These are phyloP conservation scores for Aspergillus sp. DNA, from an alignment of 2,329 filamentous ascomycete species.

Conservation along the genomic window DNA sequence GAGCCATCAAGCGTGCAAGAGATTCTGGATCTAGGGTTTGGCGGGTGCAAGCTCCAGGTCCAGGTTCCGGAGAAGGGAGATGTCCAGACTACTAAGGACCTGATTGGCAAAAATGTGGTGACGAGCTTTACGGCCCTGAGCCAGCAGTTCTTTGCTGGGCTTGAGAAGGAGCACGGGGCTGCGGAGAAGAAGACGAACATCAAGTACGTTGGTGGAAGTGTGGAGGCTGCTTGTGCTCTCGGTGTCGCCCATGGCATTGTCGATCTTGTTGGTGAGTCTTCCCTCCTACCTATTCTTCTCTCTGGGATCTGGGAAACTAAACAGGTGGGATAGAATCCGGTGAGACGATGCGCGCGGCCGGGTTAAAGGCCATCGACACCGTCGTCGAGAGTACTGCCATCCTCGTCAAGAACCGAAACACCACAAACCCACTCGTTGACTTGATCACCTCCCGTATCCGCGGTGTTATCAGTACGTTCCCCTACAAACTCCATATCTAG, in stretches of 20 bases:
- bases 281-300: not conserved
- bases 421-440: conserved; percentile 78
- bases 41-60: conserved; percentile 89
- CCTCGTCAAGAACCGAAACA: conserved; percentile 84
- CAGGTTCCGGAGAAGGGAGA: conserved; percentile 86
- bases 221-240: conserved; percentile 92
- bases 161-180: conserved; percentile 57
- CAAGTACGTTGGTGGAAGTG: conserved; percentile 91
- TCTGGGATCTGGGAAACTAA: not conserved
- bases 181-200: conserved; percentile 72
- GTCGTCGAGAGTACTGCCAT: conserved; percentile 86
- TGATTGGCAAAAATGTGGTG: conserved; percentile 89
- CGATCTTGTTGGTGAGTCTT: conserved; percentile 83
- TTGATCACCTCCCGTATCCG: conserved; percentile 83
- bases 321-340: conserved; percentile 70
- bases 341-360: conserved; percentile 96
- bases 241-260: conserved; percentile 97
- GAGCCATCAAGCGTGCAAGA: conserved; percentile 69
- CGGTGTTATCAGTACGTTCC: conserved; percentile 76
- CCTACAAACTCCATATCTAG: not conserved
- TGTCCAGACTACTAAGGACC: conserved; percentile 67
- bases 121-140: conserved; percentile 91
- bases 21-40: conserved; percentile 87
- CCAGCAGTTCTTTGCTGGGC: conserved; percentile 75
- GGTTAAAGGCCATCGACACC: conserved; percentile 90